Base-by-base conservation (phyloP, 2,329 filamentous ascomycete species). In the Whalleya microplaca region DNA sequence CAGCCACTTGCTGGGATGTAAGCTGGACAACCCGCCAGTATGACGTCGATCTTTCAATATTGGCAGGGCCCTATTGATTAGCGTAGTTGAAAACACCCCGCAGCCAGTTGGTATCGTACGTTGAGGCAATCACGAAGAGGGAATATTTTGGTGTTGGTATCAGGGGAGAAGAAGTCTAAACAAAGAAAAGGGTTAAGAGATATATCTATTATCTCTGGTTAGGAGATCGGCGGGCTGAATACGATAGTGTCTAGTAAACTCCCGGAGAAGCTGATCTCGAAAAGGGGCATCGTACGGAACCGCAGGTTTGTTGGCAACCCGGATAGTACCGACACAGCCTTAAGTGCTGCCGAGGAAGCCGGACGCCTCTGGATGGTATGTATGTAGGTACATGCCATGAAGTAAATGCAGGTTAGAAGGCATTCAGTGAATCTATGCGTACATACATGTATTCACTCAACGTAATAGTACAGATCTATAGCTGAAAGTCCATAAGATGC, bases 61-160 rank as follows among this genome's bases (percentile, higher is more conserved):
- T 14, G 32, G 3, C 32, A 16, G 32, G 23, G 32, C 6, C 14
- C 32, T 14, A 14, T 37, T 12, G 32, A 16, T 37, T 37, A 37
- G 32, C 14, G 32, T 37, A 37, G 32, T 37, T 37, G 32, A 37
- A 12, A 14, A 37, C 9, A 48, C 58, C 52, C 53, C 59, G 51
- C 54, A 53, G 45, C 42, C 37, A 45, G 57, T 40, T n/a, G n/a
- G 21, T 52, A 23, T 14, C 32, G n/a, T 37, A 48, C 10, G 32
- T 37, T 3, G 3, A 14, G 32, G 4, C 6, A 37, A 37, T 12
- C 32, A 6, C 14, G 32, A 16, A 12, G 14, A 37, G 3, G 32
- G 14, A 37, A 12, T 5, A 29, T 29, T 37, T 37, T 12, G 10
- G 14, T 16, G 45, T 42, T 43, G 47, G 53, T 40, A 32, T 52